Evolutionary conservation across 2,329 filamentous ascomycete species (phyloP), one percentile per base, ranked within the genome.

Genomic region (Neofusicoccum ribis): DNA sequence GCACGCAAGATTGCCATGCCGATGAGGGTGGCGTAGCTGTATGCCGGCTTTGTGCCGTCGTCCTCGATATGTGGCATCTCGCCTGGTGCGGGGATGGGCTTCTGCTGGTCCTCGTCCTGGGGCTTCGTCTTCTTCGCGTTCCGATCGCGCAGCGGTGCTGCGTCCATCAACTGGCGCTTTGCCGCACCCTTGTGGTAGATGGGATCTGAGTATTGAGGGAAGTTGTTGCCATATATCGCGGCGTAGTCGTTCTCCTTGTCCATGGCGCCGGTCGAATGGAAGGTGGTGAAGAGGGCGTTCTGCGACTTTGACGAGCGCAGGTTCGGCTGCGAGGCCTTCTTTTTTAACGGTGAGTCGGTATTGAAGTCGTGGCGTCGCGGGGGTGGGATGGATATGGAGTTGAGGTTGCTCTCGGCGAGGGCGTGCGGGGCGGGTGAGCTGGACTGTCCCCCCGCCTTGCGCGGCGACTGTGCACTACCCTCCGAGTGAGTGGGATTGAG

Each of bases 1-100:
- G 95, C 92, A 68, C 93, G 89, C 23, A 98, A 83, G 71, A 99
- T 97, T 60, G 95, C 93, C 93, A 97, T 97, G 74, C 92, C 95
- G 69, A 98, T 98, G 70, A 99, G 85, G 71, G 91, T 91, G 20
- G 95, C 94, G 76, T 99, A 99, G 80, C 93, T 98, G 78, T 94
- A 92, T 5, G 88, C 86, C 5, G 95, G 95, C 77, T 99, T 98
- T 64, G 84, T 83, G 71, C 93, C 94, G 74, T 97, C 92, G 74
- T 98, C 95, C 65, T 89, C 82, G 37, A 97, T 87, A 5, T 83
- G 78, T 5, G 93, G 91, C 81, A 97, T 95, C n/a, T 92, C 89
- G 68, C 90, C 86, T 56, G 89, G 89, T 54, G 89, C 83, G 3
- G 92, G 91, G 4, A 93, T 79, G 27, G 84, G 78, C 36, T 78